Base-by-base conservation (phyloP, 164 flowering plant species). In the Annona cherimola region DNA sequence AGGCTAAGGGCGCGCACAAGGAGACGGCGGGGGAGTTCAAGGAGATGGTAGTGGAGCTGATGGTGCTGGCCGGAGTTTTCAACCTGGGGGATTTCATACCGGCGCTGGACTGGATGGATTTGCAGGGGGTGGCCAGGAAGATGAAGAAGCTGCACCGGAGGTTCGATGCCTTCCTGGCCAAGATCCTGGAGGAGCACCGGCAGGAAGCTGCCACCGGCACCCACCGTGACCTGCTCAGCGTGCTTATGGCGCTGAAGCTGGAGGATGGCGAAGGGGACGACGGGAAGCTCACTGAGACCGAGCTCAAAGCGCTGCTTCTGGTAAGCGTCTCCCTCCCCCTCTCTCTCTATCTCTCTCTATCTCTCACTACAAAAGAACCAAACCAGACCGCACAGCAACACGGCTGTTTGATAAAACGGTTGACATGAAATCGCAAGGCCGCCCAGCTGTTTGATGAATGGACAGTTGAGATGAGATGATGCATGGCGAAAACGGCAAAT, bases 51-150 rank as follows among this genome's bases (percentile, higher is more conserved):
- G 88, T 88, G 80, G 95, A 93, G 82, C 39, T 88, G 78, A 93
- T 93, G 98, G 89, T 79, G 43, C 66, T 93, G 50, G 86, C 92
- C 5, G 98, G 98, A 2, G 88, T 81, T 0, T 89, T 93, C 79
- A 89, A 91, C 83, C 66, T 91, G 9, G 92, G 96, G 0, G 96
- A 93, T 78, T 93, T 93, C 50, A 71, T 93, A 5, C 98, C 98
- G 2, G 73, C 83, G 6, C 80, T 93, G n/a, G 94, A 91, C 40
- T 76, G 87, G 80, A 75, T 90, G 8, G 97, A 94, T 69, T 67
- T 90, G 63, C 94, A 90, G 74, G 97, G 97, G 3, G 86, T 94
- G 0, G 89, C 81, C 0, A 16, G 70, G 0, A 89, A 86, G 75
- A 89, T 94, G 98, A 93, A 93, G 86, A 84, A 81, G 61, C 79